Percentiles rank a stretch among this genome's conserved stretches.
These are phyloP conservation scores for Lagenidium giganteum DNA, from an alignment of 352 stramenopile species.

Conservation along the genomic window DNA sequence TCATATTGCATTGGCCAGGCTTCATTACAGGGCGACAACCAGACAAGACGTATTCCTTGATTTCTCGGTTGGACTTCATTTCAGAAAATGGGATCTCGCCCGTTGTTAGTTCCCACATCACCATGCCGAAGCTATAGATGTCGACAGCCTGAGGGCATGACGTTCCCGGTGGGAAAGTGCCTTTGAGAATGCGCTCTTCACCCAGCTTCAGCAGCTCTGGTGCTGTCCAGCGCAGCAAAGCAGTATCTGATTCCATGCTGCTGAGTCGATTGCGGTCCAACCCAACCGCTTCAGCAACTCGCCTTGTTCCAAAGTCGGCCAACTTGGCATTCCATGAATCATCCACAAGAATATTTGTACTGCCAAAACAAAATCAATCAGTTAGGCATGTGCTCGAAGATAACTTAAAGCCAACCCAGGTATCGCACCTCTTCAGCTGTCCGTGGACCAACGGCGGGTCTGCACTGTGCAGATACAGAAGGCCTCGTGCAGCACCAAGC, in stretches of 20 bases:
- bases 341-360: slow-evolving; percentile 85
- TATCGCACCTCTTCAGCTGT: slow-evolving; percentile 62
- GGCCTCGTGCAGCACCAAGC: slow-evolving; percentile 64
- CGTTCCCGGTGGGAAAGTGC: slow-evolving; percentile 37
- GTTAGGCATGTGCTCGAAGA: not conserved
- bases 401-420: not conserved
- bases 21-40: slow-evolving; percentile 75
- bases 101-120: slow-evolving; percentile 86
- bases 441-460: slow-evolving; percentile 81
- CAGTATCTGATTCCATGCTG: slow-evolving; percentile 48
- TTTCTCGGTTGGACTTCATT: slow-evolving; percentile 65
- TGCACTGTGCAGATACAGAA: slow-evolving; percentile 82
- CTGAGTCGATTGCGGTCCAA: slow-evolving; percentile 60
- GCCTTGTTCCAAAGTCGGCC: slow-evolving; percentile 79
- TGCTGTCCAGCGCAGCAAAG: slow-evolving; percentile 68
- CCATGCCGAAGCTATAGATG: slow-evolving; percentile 84
- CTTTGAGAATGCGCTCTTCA: slow-evolving; percentile 66
- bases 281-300: slow-evolving; percentile 73
- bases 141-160: slow-evolving; percentile 70
- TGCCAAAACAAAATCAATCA: not conserved
- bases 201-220: slow-evolving; percentile 77
- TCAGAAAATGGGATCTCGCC: slow-evolving; percentile 73
- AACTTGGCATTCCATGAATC: slow-evolving; percentile 89
- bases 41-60: slow-evolving; percentile 69
- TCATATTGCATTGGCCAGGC: slow-evolving; percentile 68